A percentile compares a stretch with the other conserved stretches of the same genome.
Conservation (phyloP, 192 early-diverging fungal genomes). For the Backusella tarrabulga region DNA sequence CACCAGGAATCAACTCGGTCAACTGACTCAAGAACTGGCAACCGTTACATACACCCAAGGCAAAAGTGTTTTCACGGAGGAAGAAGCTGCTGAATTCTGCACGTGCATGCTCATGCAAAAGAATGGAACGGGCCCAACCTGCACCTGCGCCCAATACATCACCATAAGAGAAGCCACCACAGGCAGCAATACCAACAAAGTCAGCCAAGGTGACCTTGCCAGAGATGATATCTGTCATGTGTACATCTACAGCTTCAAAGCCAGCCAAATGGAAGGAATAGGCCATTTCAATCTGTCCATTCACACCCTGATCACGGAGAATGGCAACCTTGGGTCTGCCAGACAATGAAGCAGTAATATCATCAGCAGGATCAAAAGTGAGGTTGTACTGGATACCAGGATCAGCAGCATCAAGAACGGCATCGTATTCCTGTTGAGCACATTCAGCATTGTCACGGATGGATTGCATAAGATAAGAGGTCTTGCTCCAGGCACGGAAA, state of each 20-base stretch:
- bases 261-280: conserved; percentile 93
- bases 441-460: conserved; percentile 88
- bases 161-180: conserved; percentile 98
- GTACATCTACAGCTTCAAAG: conserved; percentile 93
- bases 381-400: conserved; percentile 77
- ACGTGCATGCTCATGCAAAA: conserved; percentile 70
- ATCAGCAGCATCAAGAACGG: conserved; percentile 67
- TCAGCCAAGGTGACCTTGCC: conserved; percentile 58
- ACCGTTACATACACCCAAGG: conserved; percentile 97
- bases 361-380: conserved; percentile 74
- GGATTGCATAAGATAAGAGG: conserved; percentile 89
- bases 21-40: conserved; percentile 96
- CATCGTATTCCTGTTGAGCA: conserved; percentile 81
- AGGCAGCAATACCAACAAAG: conserved; percentile 89
- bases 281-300: conserved; percentile 93
- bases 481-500: conserved; percentile 87
- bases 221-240: conserved; percentile 94
- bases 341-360: conserved; percentile 33
- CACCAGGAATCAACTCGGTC: conserved; percentile 82
- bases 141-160: conserved; percentile 98
- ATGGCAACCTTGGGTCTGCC: conserved; percentile 84
- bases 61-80: conserved; percentile 85
- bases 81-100: conserved; percentile 83
- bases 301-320: conserved; percentile 97
- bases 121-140: conserved; percentile 94